Conservation (phyloP, 768 basidiomycete genomes). For the Mycena belliarum region DNA sequence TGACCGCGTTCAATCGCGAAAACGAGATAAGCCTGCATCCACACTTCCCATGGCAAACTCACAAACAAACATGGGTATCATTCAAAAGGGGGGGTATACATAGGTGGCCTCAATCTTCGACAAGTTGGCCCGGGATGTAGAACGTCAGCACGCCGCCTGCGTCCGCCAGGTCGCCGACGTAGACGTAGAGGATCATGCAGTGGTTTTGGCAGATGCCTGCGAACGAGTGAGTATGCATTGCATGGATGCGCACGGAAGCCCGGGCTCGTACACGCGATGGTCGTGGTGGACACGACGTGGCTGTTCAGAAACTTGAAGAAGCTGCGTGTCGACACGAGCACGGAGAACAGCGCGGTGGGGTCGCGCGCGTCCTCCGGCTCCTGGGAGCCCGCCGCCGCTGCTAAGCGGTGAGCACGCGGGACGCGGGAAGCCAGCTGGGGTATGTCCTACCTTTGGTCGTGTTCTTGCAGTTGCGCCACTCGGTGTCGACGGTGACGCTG, state of each 20-base stretch:
- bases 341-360: constrained; percentile 59
- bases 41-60: no score
- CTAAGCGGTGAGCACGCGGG: background rate
- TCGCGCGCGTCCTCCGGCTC: constrained; percentile 44
- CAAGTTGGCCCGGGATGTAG: constrained; percentile 64
- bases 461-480: constrained; percentile 74
- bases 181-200: constrained; percentile 87
- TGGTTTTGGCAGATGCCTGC: constrained; percentile 80
- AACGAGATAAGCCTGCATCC: no score
- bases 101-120: constrained; percentile 11
- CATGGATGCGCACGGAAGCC: background rate
- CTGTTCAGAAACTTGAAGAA: constrained; percentile 82
- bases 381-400: constrained; percentile 35
- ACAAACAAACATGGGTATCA: no score
- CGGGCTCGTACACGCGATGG: constrained; percentile 72
- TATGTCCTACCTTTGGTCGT: constrained; percentile 50
- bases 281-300: constrained; percentile 79
- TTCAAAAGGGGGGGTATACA: constrained; percentile 9
- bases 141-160: constrained; percentile 86
- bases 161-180: constrained; percentile 78
- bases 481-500: constrained; percentile 74
- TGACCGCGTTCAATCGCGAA: no score
- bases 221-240: no score
- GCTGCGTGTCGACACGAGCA: constrained; percentile 69
- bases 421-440: no score